Conservation (phyloP, 2,329 filamentous ascomycete species). For the Colletotrichum magnum region DNA sequence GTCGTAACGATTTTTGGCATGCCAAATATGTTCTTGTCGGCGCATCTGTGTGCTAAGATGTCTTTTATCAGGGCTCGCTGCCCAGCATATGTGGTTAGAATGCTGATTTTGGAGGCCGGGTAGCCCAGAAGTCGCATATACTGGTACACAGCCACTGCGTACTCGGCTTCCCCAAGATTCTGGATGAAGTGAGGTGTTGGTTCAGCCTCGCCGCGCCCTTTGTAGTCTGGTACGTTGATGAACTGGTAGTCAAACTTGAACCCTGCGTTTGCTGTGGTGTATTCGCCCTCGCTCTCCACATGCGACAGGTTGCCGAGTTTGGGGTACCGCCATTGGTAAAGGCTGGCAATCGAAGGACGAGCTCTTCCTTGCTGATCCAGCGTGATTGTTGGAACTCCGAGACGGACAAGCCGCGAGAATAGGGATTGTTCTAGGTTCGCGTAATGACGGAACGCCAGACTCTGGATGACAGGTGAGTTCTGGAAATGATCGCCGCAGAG, state of each 20-base stretch:
- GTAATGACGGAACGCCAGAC: conserved; percentile 92
- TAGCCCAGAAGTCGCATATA: conserved; percentile 98
- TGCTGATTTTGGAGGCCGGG: conserved; percentile 85
- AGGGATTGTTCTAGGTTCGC: conserved; percentile 96
- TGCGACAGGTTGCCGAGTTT: conserved; percentile 83
- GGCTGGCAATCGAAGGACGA: conserved; percentile 85
- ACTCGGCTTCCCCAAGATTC: conserved; percentile 97
- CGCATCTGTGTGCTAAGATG: conserved; percentile 87
- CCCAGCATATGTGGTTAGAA: conserved; percentile 93
- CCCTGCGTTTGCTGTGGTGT: conserved; percentile 86
- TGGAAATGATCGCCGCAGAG: conserved; percentile 96
- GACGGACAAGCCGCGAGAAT: conserved; percentile 89
- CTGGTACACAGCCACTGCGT: conserved; percentile 93
- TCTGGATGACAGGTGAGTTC: conserved; percentile 96
- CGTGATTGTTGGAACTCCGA: conserved; percentile 91
- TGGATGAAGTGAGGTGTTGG: conserved; percentile 96
- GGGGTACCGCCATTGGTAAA: conserved; percentile 95
- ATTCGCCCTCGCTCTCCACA: conserved; percentile 79
- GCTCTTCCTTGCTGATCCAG: conserved; percentile 96
- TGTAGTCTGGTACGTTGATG: conserved; percentile 94
- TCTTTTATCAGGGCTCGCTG: conserved; percentile 91
- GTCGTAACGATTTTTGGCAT: conserved; percentile 92
- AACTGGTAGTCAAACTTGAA: conserved; percentile 97
- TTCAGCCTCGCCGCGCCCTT: conserved; percentile 88
- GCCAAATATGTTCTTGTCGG: conserved; percentile 86